A percentile compares a stretch with the other conserved stretches of the same genome.
phyloP scores from a whole-genome alignment of 371 early-diverging fungal species.

The Mortierella sp. region DNA sequence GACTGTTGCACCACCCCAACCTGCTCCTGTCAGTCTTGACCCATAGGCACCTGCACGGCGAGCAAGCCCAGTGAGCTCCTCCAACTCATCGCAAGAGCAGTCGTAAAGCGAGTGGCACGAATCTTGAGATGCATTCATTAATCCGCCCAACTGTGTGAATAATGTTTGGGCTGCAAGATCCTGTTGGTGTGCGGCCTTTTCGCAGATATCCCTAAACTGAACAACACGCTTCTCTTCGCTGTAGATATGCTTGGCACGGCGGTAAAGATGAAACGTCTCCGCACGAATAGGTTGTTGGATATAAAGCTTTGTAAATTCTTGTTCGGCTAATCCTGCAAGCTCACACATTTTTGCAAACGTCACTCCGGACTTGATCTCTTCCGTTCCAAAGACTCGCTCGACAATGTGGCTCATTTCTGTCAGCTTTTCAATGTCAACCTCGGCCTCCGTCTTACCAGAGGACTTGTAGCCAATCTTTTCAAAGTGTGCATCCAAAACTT shows the following conservation, averaged over 20 bases:
- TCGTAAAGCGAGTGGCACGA: constrained; percentile 86
- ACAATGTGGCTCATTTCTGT: constrained; percentile 58
- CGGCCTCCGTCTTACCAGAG: constrained; percentile 53
- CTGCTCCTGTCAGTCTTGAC: constrained; percentile 92
- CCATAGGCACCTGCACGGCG: constrained; percentile 84
- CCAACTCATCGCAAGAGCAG: constrained; percentile 91
- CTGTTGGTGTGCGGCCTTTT: constrained; percentile 45
- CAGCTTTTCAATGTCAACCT: constrained; percentile 64
- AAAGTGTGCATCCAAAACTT: constrained; percentile 75
- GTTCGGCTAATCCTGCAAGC: constrained; percentile 65
- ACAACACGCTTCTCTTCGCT: constrained; percentile 88
- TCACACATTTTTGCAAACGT: constrained; percentile 74
- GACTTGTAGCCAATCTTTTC: constrained; percentile 43
- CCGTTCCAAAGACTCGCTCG: constrained; percentile 58
- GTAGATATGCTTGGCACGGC: constrained; percentile 88
- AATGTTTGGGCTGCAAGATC: constrained; percentile 19
- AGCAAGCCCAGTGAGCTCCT: constrained; percentile 82
- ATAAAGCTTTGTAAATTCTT: constrained; percentile 70
- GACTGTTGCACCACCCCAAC: constrained; percentile 97
- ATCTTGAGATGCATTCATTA: constrained; percentile 93
- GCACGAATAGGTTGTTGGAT: constrained; percentile 77
- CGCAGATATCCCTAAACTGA: constrained; percentile 80
- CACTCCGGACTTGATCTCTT: constrained; percentile 68
- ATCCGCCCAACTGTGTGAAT: constrained; percentile 69
- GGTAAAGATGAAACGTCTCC: constrained; percentile 81